Conservation (phyloP, 352 stramenopile genomes). For the Phytophthora hybrid region DNA sequence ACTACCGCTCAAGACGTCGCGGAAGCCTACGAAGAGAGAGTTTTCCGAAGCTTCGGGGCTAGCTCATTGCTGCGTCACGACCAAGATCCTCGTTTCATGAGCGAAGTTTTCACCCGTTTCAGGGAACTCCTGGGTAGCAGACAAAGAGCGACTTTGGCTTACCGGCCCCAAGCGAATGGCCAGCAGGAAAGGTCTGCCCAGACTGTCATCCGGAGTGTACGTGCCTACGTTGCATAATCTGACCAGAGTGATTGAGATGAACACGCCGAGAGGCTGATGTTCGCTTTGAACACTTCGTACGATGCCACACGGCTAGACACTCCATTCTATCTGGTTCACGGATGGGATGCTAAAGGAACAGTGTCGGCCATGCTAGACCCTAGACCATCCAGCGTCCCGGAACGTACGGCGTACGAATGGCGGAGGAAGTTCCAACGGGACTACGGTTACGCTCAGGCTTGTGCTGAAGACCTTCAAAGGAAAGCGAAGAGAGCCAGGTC, state of each 20-base stretch:
- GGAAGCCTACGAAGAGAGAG: constrained; percentile 30
- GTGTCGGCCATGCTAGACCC: background rate
- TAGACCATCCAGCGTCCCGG: background rate
- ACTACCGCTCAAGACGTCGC: constrained; percentile 26
- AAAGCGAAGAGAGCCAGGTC: constrained; percentile 3
- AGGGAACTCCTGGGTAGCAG: constrained; percentile 23
- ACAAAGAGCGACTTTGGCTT: constrained; percentile 39
- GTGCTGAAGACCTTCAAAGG: background rate
- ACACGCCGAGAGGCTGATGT: constrained; percentile 12
- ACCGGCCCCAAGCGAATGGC: constrained; percentile 44
- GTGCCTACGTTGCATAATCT: constrained; percentile 24
- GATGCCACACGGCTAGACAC: constrained; percentile 16
- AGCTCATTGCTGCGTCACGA: constrained; percentile 30
- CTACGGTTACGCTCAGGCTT: constrained; percentile 5
- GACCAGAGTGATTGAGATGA: constrained; percentile 46
- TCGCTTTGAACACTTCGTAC: constrained; percentile 9
- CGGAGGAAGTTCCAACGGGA: constrained; percentile 3
- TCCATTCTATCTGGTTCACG: constrained; percentile 27
- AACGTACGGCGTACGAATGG: constrained; percentile 5
- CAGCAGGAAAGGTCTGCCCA: constrained; percentile 43
- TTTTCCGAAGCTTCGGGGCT: constrained; percentile 38
- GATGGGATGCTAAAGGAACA: constrained; percentile 22
- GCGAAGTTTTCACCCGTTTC: constrained; percentile 34
- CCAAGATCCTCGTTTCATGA: constrained; percentile 41
- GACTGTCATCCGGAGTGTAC: constrained; percentile 32